A percentile compares a stretch with the other conserved stretches of the same genome.
Evolutionary conservation across 2,329 filamentous ascomycete species (phyloP).

Genomic region (Grosmannia huntii): DNA sequence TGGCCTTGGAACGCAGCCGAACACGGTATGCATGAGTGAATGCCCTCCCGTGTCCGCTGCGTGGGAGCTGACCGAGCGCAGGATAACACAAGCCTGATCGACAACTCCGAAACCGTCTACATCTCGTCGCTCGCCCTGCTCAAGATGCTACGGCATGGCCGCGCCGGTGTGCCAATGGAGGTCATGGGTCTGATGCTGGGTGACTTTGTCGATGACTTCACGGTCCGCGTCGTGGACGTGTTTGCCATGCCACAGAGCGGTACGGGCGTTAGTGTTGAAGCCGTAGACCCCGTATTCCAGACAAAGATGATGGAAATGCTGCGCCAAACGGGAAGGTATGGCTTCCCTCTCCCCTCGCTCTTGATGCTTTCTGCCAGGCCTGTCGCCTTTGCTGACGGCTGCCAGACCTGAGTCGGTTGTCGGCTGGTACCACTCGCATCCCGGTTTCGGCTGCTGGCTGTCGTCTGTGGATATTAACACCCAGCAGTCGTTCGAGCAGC

Average conservation of each 20-base stretch:
- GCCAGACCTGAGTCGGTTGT: conserved; percentile 86
- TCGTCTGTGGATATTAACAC: conserved; percentile 99
- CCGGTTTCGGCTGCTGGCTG: conserved; percentile 97
- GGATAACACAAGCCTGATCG: conserved; percentile 86
- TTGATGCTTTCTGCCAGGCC: too few species aligned
- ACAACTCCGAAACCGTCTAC: conserved; percentile 98
- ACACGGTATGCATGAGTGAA: conserved; percentile 40
- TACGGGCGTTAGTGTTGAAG: conserved; percentile 95
- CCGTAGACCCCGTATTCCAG: conserved; percentile 96
- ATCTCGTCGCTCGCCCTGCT: conserved; percentile 94
- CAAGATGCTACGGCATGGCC: conserved; percentile 97
- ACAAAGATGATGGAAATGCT: conserved; percentile 99
- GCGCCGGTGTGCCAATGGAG: conserved; percentile 98
- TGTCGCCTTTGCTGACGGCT: not conserved
- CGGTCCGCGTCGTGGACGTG: conserved; percentile 93
- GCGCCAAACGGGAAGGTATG: conserved; percentile 82
- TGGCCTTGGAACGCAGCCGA: conserved; percentile 45
- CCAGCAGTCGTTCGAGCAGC: conserved; percentile 98
- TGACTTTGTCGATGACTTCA: conserved; percentile 98
- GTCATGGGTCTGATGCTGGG: conserved; percentile 99
- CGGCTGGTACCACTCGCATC: conserved; percentile 99
- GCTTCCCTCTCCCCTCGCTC: not conserved
- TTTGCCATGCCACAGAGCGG: conserved; percentile 99
- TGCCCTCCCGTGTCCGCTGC: not conserved
- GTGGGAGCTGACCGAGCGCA: conserved; percentile 21